Evolutionary conservation across 768 basidiomycete species (phyloP), one percentile per base, ranked within the genome.

Genomic region (Russula virescens): DNA sequence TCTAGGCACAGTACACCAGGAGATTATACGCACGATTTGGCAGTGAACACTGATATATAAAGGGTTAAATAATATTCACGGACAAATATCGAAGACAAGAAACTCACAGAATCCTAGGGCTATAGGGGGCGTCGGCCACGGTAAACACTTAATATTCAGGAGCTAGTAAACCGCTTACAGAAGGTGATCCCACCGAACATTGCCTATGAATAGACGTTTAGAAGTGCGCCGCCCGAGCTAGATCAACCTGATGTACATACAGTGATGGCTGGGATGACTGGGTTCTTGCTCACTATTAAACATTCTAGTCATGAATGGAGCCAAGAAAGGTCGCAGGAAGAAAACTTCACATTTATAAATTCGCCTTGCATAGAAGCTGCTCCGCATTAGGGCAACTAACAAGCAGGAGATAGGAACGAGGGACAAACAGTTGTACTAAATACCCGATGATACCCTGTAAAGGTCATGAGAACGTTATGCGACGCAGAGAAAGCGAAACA

Each of bases 141-240:
- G 11, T 13, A 58, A n/a, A 19, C 4, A 3, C 58, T 35, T 23
- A 28, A 8, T 4, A 2, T 2, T 16, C 5, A 16, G 13, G 23
- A 11, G 5, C 18, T 7, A 13, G 16, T 46, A 48, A 43, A 28
- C 28, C 18, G 26, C 75, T 53, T 65, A 81, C 81, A 75, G 64
- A 79, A 80, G 63, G 79, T 77, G 46, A 81, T 66, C 47, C 69
- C 70, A 6, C 78, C 68, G 40, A 80, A 70, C 9, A 77, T 46
- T 21, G 79, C 28, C 61, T 62, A 13, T 8, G 0, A 26, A 50
- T 42, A 9, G 8, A 18, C 35, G n/a, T n/a, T 46, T 35, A 11
- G 21, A 49, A 11, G 21, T 4, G 21, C 18, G 26, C 21, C 40
- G 23, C 42, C 14, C 19, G 18, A 11, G 13, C 8, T n/a, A 11